These are phyloP conservation scores for Kandelia obovata DNA, from an alignment of 345 rosid genomes.

Conservation along the genomic window DNA sequence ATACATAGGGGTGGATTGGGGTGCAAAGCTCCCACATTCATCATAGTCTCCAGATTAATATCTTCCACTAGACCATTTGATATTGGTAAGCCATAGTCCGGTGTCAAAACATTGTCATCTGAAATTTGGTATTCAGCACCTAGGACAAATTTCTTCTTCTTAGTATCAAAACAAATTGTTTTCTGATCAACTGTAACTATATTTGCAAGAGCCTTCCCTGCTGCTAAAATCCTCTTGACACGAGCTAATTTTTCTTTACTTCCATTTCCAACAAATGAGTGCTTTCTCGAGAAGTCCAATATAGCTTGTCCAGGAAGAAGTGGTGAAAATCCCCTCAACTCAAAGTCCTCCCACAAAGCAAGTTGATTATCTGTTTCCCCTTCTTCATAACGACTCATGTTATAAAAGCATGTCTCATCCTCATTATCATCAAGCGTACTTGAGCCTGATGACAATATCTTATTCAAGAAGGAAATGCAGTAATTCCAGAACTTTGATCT, in stretches of 20 bases:
- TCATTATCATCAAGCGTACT: conserved; percentile 54
- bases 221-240: conserved; percentile 71
- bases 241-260: conserved; percentile 67
- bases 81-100: conserved; percentile 26
- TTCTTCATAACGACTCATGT: conserved; percentile 88
- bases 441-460: conserved; percentile 48
- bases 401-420: conserved; percentile 79
- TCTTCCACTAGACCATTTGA: conserved; percentile 33
- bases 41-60: conserved; percentile 28
- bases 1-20: conserved; percentile 35
- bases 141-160: conserved; percentile 60
- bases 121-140: conserved; percentile 50
- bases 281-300: conserved; percentile 80
- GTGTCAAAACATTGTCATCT: conserved; percentile 32
- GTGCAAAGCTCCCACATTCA: conserved; percentile 28
- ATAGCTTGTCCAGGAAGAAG: conserved; percentile 82
- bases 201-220: conserved; percentile 70
- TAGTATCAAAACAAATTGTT: conserved; percentile 63
- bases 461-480: conserved; percentile 63
- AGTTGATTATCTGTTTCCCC: conserved; percentile 81
- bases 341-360: conserved; percentile 94
- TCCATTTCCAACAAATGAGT: conserved; percentile 54
- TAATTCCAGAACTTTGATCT: conserved; percentile 69
- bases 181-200: conserved; percentile 58
- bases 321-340: conserved; percentile 86